Conservation (phyloP, 2,329 filamentous ascomycete species). For the Escovopsis weberi region DNA sequence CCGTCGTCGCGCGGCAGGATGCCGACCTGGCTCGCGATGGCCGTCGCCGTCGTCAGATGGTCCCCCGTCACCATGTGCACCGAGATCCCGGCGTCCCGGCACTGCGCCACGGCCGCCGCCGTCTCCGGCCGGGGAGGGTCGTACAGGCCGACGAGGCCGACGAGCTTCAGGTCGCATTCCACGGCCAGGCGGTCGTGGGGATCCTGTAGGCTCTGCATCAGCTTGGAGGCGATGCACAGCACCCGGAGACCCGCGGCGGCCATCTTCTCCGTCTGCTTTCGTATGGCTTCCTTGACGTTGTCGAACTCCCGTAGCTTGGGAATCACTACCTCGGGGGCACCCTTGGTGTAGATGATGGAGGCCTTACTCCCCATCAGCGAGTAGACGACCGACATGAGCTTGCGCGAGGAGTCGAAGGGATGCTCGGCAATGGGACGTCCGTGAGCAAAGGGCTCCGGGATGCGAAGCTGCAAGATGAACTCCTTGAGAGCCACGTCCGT, state of each 20-base stretch:
- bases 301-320: conserved; percentile 35
- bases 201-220: conserved; percentile 23
- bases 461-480: conserved; percentile 53
- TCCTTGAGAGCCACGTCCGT: conserved; percentile 64
- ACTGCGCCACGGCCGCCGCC: conserved; percentile 42
- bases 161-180: conserved; percentile 44
- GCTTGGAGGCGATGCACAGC: conserved; percentile 46
- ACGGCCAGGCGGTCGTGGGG: conserved; percentile 35
- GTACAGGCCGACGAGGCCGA: conserved; percentile 59
- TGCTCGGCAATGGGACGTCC: conserved; percentile 46
- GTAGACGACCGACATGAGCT: conserved; percentile 62
- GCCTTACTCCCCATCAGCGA: conserved; percentile 19
- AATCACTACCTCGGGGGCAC: conserved; percentile 42
- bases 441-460: conserved; percentile 29
- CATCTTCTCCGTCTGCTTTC: conserved; percentile 37
- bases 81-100: conserved; percentile 45
- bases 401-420: conserved; percentile 59
- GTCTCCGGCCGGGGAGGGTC: conserved; percentile 58
- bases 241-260: conserved; percentile 53
- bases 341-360: conserved; percentile 39
- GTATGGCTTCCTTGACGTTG: conserved; percentile 30
- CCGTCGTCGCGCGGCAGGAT: conserved; percentile 32
- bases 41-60: conserved; percentile 51
- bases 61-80: conserved; percentile 60
- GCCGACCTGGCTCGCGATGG: conserved; percentile 51